These are phyloP conservation scores for Melampsora americana DNA, from an alignment of 1,284 basidiomycete genomes.

Conservation along the genomic window DNA sequence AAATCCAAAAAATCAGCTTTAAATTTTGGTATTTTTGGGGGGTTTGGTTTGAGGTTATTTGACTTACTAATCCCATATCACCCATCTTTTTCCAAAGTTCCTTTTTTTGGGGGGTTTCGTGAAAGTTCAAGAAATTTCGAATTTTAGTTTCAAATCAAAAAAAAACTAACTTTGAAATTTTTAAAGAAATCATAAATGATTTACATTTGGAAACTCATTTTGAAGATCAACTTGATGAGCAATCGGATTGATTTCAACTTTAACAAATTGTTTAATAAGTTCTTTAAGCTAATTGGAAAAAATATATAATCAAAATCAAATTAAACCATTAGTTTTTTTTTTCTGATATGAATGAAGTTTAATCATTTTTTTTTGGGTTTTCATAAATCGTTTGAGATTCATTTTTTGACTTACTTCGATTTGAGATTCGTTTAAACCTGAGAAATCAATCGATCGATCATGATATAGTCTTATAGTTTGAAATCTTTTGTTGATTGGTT, in stretches of 20 bases:
- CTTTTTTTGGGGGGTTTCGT: constrained; percentile 55
- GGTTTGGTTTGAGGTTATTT: constrained; percentile 1
- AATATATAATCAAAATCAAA: neutral
- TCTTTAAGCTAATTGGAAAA: constrained; percentile 31
- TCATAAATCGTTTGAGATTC: no score
- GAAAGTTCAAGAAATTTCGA: neutral
- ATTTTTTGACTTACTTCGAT: constrained; percentile 19
- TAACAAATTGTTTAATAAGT: constrained; percentile 16
- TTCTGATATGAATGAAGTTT: neutral
- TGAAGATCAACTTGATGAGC: constrained; percentile 38
- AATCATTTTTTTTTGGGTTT: no score
- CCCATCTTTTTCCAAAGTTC: constrained; percentile 86
- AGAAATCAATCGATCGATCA: constrained; percentile 31
- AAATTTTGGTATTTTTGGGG: no score
- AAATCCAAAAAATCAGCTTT: no score
- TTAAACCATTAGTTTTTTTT: neutral
- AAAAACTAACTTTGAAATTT: neutral
- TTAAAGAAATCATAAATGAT: neutral
- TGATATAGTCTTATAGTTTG: no score
- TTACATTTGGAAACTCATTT: constrained; percentile 38
- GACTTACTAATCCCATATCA: constrained; percentile 63
- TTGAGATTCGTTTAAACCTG: constrained; percentile 41
- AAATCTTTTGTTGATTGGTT: no score
- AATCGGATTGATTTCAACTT: constrained; percentile 21
- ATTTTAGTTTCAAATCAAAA: neutral